A percentile compares a stretch with the other conserved stretches of the same genome.
Conservation (phyloP, 1,284 basidiomycete species). For the Singerocomus rubriflavus region DNA sequence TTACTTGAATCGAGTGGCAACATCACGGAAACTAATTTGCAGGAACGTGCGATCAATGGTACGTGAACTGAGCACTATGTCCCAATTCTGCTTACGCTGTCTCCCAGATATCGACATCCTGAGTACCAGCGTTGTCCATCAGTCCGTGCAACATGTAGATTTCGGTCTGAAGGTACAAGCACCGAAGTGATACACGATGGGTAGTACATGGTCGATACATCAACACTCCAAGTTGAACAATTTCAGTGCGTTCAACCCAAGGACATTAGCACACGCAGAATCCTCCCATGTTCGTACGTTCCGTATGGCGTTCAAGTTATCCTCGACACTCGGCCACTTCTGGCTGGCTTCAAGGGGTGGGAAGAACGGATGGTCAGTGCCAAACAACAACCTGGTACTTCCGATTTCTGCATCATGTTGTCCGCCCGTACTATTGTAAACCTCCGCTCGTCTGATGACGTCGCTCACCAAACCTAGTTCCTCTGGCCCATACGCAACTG, state of each 20-base stretch:
- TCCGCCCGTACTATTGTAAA: slow-evolving; percentile 42
- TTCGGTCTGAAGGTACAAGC: slow-evolving; percentile 92
- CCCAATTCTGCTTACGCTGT: slow-evolving; percentile 3
- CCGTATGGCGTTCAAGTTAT: slow-evolving; percentile 78
- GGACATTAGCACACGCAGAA: slow-evolving; percentile 53
- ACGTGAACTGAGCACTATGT: slow-evolving; percentile 25
- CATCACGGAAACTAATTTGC: slow-evolving; percentile 82
- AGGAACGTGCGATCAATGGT: slow-evolving; percentile 74
- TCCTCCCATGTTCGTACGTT: slow-evolving; percentile 52
- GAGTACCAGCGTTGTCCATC: slow-evolving; percentile 90
- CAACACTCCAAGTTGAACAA: slow-evolving; percentile 51
- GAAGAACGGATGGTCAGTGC: slow-evolving; percentile 90
- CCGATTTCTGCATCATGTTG: slow-evolving; percentile 37
- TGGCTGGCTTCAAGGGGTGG: slow-evolving; percentile 67
- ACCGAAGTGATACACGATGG: slow-evolving; percentile 33
- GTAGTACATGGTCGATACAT: slow-evolving; percentile 13
- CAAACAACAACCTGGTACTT: slow-evolving; percentile 70
- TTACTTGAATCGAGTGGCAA: slow-evolving; percentile 91
- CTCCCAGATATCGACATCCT: slow-evolving; percentile 87
- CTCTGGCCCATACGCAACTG: slow-evolving; percentile 80
- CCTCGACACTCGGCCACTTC: slow-evolving; percentile 80
- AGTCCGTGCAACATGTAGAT: slow-evolving; percentile 89
- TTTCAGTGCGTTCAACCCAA: slow-evolving; percentile 66
- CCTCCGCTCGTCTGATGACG: slow-evolving; percentile 58
- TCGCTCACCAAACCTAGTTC: slow-evolving; percentile 76